phyloP scores from a whole-genome alignment of 148 eudicot genomes.

The Rhododendron vialii region DNA sequence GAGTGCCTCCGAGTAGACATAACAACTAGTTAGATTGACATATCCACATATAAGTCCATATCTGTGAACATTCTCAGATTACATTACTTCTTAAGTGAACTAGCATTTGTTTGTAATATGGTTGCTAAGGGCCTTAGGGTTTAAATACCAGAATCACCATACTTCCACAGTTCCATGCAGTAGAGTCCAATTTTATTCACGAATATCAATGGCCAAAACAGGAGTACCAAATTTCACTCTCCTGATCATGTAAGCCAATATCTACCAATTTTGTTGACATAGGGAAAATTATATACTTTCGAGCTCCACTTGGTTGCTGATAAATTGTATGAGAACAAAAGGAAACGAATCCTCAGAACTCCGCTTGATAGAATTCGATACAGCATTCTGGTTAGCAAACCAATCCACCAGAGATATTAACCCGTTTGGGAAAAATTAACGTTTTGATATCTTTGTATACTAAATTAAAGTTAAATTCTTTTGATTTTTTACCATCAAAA shows the following conservation, averaged over 20 bases:
- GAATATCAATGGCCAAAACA: background rate
- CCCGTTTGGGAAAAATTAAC: too few relatives aligned
- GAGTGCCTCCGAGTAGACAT: conserved; percentile 72
- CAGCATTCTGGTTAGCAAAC: background rate
- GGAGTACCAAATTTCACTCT: background rate
- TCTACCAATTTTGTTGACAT: background rate
- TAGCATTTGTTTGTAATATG: background rate
- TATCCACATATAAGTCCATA: conserved; percentile 9
- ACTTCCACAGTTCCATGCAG: background rate
- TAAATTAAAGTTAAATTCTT: too few relatives aligned
- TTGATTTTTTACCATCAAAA: too few relatives aligned
- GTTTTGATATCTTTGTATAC: too few relatives aligned
- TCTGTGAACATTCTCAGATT: conserved; percentile 12
- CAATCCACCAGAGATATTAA: background rate
- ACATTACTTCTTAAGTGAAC: background rate
- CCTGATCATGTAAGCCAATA: background rate
- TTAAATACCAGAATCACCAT: background rate
- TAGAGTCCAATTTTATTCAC: background rate
- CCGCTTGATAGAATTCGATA: background rate
- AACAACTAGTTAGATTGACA: conserved; percentile 56
- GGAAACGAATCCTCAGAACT: background rate
- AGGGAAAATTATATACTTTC: background rate
- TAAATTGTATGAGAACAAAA: background rate
- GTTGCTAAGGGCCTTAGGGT: background rate
- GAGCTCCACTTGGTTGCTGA: background rate